Percentiles rank a stretch among this genome's conserved stretches.
Conservation (phyloP, 345 rosid species). For the Noccaea bulbosa region DNA sequence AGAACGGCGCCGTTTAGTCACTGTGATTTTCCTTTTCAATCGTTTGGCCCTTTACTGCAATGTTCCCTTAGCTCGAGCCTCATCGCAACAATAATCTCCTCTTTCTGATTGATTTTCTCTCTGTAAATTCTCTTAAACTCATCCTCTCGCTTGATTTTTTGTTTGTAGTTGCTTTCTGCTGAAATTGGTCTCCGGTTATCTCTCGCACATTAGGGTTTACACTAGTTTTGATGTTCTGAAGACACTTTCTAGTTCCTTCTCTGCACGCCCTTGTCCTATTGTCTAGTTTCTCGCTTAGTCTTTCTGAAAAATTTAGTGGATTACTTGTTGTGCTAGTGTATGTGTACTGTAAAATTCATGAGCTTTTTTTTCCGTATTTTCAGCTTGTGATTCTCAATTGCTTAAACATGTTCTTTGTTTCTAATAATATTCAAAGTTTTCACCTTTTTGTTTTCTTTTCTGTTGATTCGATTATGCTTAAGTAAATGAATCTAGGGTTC, state of each 20-base stretch:
- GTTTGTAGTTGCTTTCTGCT: constrained; percentile 30
- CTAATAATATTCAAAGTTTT: background rate
- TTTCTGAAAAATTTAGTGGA: background rate
- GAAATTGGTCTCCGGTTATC: constrained; percentile 10
- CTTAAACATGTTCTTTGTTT: background rate
- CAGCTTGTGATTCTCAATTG: background rate
- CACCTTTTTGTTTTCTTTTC: background rate
- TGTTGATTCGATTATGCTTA: constrained; percentile 4
- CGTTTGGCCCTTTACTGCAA: background rate
- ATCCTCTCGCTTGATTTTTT: constrained; percentile 15
- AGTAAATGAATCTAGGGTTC: constrained; percentile 11
- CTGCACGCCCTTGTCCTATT: background rate
- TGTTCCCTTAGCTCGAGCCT: constrained; percentile 13
- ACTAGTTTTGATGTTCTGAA: constrained; percentile 14
- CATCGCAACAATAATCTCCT: constrained; percentile 16
- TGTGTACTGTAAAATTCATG: background rate
- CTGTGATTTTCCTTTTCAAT: background rate
- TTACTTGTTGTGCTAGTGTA: constrained; percentile 6
- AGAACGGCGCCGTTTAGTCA: constrained; percentile 26
- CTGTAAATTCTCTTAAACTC: constrained; percentile 11
- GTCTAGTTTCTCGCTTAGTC: constrained; percentile 11
- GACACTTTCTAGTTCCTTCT: background rate
- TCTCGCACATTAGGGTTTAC: constrained; percentile 25
- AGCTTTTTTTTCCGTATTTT: background rate
- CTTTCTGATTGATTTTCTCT: constrained; percentile 28